phyloP scores from a whole-genome alignment of 352 stramenopile species.

The Thalassiosira exigua region DNA sequence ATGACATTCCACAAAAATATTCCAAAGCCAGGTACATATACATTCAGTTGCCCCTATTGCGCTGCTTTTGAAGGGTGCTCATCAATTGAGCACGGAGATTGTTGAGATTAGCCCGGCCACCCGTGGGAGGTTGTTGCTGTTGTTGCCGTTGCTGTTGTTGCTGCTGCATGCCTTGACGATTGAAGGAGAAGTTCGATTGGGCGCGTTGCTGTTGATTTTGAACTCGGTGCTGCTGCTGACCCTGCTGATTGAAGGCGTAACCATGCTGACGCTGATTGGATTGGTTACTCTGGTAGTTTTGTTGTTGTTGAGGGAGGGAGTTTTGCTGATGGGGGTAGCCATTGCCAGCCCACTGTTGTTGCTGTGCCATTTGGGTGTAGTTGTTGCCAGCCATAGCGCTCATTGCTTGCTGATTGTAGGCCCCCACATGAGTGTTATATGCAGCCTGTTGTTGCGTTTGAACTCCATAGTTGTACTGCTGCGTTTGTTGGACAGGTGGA shows the following conservation, averaged over 20 bases:
- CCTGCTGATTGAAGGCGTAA: conserved; percentile 44
- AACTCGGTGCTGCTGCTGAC: conserved; percentile 22
- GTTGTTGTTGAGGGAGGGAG: no score
- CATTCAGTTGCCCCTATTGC: conserved; percentile 23
- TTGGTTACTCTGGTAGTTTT: no score
- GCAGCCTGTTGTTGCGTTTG: conserved; percentile 30
- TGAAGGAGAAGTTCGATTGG: conserved; percentile 28
- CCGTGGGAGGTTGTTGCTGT: conserved; percentile 40
- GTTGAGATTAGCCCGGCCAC: conserved; percentile 68
- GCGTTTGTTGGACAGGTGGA: conserved; percentile 31
- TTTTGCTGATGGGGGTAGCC: conserved; percentile 37
- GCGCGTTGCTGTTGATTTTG: conserved; percentile 43
- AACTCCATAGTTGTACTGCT: conserved; percentile 37
- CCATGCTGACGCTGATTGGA: conserved; percentile 33
- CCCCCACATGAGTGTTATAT: conserved; percentile 24
- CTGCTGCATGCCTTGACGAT: conserved; percentile 38
- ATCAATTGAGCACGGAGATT: conserved; percentile 80
- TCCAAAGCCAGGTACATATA: no score
- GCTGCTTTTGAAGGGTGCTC: conserved; percentile 78
- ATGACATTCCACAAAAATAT: no score
- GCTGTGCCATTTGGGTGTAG: conserved; percentile 27
- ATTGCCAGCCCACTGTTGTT: conserved; percentile 24
- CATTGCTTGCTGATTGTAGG: conserved; percentile 53
- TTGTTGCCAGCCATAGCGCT: conserved; percentile 27
- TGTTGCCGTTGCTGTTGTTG: conserved; percentile 40